Evolutionary conservation across 768 basidiomycete genomes (phyloP), one percentile per base, ranked within the genome.

Genomic region (Calocera viscosa): DNA sequence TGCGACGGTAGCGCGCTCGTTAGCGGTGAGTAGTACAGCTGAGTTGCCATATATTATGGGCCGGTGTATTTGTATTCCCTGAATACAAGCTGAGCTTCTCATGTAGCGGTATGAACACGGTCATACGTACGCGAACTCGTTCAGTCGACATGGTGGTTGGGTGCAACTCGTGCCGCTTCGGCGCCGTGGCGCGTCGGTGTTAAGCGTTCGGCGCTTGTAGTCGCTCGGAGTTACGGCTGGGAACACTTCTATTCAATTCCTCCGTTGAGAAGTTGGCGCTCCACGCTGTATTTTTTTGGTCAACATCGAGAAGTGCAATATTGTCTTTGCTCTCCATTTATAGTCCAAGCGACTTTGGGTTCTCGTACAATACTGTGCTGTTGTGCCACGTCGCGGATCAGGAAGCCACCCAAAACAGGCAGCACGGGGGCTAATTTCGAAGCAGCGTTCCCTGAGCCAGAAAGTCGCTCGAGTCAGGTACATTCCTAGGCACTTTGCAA

Each of bases 11-110:
- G 83, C 65, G 0, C 85, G 82, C 74, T 96, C 94, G 71, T 86
- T 84, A 17, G 82, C 78, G 0, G 84, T 87, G 68, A 99, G 76
- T 66, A 92, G 84, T 0, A 83, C 81, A 34, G 95, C 91, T 14
- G 88, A 90, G 75, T 98, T 98, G 63, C 96, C 96, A 78, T 97
- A 98, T 68, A 98, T 90, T 70, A 99, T 85, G 1, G 94, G 91
- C 63, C 96, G 83, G 74, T 85, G 86, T 64, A 98, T 90, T 70
- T 84, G 89, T 43, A 94, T 78, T 38, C 93, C 94, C 92, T 95
- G 71, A 24, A 47, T 34, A 43, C 8, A 19, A 7, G 24, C 8
- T 24, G 7, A 24, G 43, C 19, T 39, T 26, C 49, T 35, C 63
- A 49, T 39, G 43, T 41, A 12, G 16, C 19, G 1, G 22, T 33